Percentiles rank a stretch among this genome's conserved stretches.
phyloP scores from a whole-genome alignment of 1,284 basidiomycete genomes.

The Cystobasidium sp. region DNA sequence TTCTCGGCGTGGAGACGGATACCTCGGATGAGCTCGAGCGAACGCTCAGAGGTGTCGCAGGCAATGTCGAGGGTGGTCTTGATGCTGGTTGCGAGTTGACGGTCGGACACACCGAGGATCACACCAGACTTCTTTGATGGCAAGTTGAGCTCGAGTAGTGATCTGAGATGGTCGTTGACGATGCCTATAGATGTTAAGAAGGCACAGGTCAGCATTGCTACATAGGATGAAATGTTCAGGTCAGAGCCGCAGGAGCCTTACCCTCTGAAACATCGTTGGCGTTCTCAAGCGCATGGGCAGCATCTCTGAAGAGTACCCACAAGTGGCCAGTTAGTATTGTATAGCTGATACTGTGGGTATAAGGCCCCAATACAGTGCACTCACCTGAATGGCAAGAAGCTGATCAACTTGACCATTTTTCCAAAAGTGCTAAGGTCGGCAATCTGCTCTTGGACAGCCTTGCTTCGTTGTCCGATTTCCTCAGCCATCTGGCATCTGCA shows the following conservation, averaged over 20 bases:
- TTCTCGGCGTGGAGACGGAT: slow-evolving; percentile 90
- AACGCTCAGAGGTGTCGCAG: slow-evolving; percentile 85
- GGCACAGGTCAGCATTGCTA: not conserved
- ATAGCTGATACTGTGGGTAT: not conserved
- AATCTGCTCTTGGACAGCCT: slow-evolving; percentile 70
- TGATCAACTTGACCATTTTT: slow-evolving; percentile 90
- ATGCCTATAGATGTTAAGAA: slow-evolving; percentile 64
- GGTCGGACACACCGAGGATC: slow-evolving; percentile 82
- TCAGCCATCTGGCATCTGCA: slow-evolving; percentile 56
- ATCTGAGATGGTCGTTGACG: slow-evolving; percentile 83
- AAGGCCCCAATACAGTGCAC: slow-evolving; percentile 58
- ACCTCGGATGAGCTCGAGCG: slow-evolving; percentile 88
- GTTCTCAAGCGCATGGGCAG: slow-evolving; percentile 85
- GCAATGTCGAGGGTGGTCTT: slow-evolving; percentile 75
- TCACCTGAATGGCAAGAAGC: slow-evolving; percentile 93
- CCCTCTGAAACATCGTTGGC: slow-evolving; percentile 97
- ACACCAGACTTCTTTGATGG: slow-evolving; percentile 78
- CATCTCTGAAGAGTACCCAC: slow-evolving; percentile 69
- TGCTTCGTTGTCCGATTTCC: slow-evolving; percentile 82
- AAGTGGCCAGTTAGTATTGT: not conserved
- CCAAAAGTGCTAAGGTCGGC: slow-evolving; percentile 86
- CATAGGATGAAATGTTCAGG: not conserved
- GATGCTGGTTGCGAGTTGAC: slow-evolving; percentile 77
- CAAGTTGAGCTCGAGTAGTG: slow-evolving; percentile 86
- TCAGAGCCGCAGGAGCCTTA: slow-evolving; percentile 56